Evolutionary conservation across 306 rosid genomes (phyloP), one percentile per base, ranked within the genome.

Genomic region (Cajanus cajan): DNA sequence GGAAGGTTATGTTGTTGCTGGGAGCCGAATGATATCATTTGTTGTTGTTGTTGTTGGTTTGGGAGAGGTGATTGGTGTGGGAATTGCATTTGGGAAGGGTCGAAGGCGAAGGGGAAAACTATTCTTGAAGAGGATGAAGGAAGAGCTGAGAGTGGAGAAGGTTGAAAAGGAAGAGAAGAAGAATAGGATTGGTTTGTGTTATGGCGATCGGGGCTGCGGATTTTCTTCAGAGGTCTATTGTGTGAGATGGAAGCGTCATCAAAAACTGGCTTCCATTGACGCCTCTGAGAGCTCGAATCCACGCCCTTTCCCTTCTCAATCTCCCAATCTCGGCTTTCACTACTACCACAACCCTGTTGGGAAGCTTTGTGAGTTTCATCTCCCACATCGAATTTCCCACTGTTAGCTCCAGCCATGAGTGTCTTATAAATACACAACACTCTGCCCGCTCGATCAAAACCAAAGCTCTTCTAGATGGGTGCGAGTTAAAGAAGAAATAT

Each of bases 191-290:
- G 88, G 68, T 54, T 41, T 8, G 78, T 68, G 81, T 67, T 68
- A 4, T 83, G 73, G 48, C 61, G 87, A 77, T 87, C 77, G 0
- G 98, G 97, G 87, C 94, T 85, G 10, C 83, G 86, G 65, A 81
- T 88, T 83, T 95, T 95, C 89, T 95, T 95, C n/a, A 84, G 80
- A 85, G 98, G 97, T 36, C 92, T 88, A 18, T 47, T 84, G 16
- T 59, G 71, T 11, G 89, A 79, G 65, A 82, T 9, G 86, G 95
- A 91, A 74, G 88, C 85, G 12, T 84, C 94, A 51, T 88, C 89
- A 73, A 82, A 90, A 88, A 82, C 80, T 13, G 87, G 90, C 82
- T 82, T 86, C 90, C 90, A 84, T 65, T 66, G 94, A 13, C 12
- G 78, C 41, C 86, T 81, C 78, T 81, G 88, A 51, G 73, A 58